Percentiles rank a stretch among this genome's conserved stretches.
These are phyloP conservation scores for Saccharomyces hybrid DNA, from an alignment of 1,139 yeast genomes.

Conservation along the genomic window DNA sequence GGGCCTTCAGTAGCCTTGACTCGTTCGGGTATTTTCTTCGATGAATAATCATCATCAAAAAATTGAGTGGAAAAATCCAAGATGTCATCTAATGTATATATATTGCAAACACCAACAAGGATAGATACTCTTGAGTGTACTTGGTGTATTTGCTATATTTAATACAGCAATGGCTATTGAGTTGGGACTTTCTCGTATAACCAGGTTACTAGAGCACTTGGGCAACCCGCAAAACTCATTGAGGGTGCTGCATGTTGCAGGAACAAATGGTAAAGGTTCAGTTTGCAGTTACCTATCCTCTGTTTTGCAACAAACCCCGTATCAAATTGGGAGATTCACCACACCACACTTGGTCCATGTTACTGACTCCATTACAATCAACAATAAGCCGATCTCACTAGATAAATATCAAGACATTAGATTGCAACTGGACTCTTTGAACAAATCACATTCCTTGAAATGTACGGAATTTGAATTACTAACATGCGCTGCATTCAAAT, in stretches of 20 bases:
- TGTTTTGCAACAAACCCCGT: slow-evolving; percentile 42
- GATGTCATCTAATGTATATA: not conserved
- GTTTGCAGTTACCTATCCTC: slow-evolving; percentile 73
- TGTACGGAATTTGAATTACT: slow-evolving; percentile 85
- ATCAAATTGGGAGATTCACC: slow-evolving; percentile 58
- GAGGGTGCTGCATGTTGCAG: slow-evolving; percentile 77
- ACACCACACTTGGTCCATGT: slow-evolving; percentile 75
- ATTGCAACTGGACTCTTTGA: slow-evolving; percentile 25
- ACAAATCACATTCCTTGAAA: slow-evolving; percentile 39
- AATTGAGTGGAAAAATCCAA: not conserved
- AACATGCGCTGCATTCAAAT: slow-evolving; percentile 75
- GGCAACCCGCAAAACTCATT: slow-evolving; percentile 63
- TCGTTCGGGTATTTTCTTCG: not conserved
- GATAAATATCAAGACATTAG: slow-evolving; percentile 43
- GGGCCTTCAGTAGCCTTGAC: not conserved
- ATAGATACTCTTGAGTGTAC: not conserved
- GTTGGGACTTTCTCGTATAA: slow-evolving; percentile 60
- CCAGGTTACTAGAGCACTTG: slow-evolving; percentile 46
- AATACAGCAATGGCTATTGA: slow-evolving; percentile 40
- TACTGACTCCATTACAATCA: slow-evolving; percentile 67
- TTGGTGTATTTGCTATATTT: not conserved
- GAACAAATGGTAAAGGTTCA: slow-evolving; percentile 94
- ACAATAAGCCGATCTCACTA: slow-evolving; percentile 49
- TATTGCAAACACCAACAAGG: not conserved
- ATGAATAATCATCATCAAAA: not conserved